Percentiles rank a stretch among this genome's conserved stretches.
Evolutionary conservation across 768 basidiomycete species (phyloP).

Genomic region (Mycena epipterygia): DNA sequence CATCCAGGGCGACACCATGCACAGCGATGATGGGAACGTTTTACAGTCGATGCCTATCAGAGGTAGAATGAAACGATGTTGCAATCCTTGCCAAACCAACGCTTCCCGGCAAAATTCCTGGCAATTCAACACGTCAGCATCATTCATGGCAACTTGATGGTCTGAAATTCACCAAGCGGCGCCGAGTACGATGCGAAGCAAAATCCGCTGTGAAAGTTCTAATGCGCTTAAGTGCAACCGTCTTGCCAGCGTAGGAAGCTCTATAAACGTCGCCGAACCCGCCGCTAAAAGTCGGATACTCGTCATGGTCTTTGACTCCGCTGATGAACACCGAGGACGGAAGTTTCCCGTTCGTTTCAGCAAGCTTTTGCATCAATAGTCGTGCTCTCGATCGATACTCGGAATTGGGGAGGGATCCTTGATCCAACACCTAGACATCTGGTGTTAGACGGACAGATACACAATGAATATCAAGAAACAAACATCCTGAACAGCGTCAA

Average conservation of each 20-base stretch:
- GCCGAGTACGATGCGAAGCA: neutral
- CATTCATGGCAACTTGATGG: too few species aligned
- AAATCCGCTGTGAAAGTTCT: neutral
- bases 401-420: neutral
- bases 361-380: conserved; percentile 32
- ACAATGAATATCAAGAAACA: neutral
- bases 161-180: neutral
- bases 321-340: conserved; percentile 36
- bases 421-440: neutral
- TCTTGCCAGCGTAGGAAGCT: conserved; percentile 10
- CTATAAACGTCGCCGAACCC: too few species aligned
- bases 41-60: conserved; percentile 44
- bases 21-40: conserved; percentile 38
- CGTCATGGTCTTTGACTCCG: too few species aligned
- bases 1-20: conserved; percentile 49
- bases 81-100: conserved; percentile 46
- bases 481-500: neutral
- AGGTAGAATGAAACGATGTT: conserved; percentile 44
- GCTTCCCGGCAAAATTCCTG: conserved; percentile 47
- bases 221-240: conserved; percentile 19
- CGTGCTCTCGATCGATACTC: conserved; percentile 3
- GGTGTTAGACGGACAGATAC: neutral
- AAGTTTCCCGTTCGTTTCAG: conserved; percentile 25
- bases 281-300: conserved; percentile 29
- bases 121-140: neutral